Base-by-base conservation (phyloP, 1,284 basidiomycete genomes). In the Rhodotorula sp. region DNA sequence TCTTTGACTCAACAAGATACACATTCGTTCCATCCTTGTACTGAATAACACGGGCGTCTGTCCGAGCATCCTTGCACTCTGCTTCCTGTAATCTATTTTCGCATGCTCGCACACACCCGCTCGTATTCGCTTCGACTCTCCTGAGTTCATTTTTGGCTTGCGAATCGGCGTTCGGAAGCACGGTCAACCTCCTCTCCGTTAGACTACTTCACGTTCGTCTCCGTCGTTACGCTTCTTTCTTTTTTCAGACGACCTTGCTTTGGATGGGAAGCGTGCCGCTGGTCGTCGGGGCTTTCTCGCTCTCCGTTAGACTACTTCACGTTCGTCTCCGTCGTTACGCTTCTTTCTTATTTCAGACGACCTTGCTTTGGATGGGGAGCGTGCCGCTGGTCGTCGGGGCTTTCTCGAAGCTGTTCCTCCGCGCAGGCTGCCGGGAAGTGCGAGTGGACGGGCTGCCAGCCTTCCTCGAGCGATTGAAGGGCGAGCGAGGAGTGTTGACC, bases 331-430 rank as follows among this genome's bases (percentile, higher is more conserved):
- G 8, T 27, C 44, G 44, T 8, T 17, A 20, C 27, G 11, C 29
- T 19, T n/a, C 27, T 29, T n/a, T 39, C 54, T 11, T 36, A 15
- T 27, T n/a, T 15, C 39, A 10, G 22, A n/a, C 36, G 2, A 24
- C 10, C 24, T n/a, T 46, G 27, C 20, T 53, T n/a, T 17, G 36
- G 36, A 70, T 70, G 68, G 68, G 68, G 30, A 63, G 67, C 13
- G 64, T 74, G n/a, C 72, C 72, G 34, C 61, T 74, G 46, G 48
- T 62, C 20, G 71, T 67, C 44, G 73, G 73, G 17, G 68, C 62
- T 22, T 82, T 85, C 36, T 91, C 86, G 82, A 93, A 92, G 79
- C 84, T 88, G 10, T 88, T 91, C 76, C 83, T 92, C 59, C 85
- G 86, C 62, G 82, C 86, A 17, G 88, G 88, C 57, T 88, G 86